Evolutionary conservation across 129 eudicot species (phyloP), one percentile per base, ranked within the genome.

Genomic region (Ambrosia trifida): DNA sequence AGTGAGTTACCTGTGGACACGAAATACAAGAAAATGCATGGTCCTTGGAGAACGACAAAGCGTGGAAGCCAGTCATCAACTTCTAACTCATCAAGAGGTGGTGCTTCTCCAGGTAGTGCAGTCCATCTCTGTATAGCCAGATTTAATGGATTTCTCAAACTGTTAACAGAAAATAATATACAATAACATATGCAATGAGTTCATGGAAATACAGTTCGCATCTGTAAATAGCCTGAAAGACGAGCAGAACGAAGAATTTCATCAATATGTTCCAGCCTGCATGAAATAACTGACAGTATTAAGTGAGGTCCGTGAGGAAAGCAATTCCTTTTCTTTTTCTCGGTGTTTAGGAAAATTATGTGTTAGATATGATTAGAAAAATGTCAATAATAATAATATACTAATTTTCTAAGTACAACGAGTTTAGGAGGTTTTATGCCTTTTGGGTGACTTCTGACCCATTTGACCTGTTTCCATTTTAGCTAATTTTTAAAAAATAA

Each of bases 51-150:
- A 41, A 93, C 96, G 16, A 89, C 76, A 79, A 89, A 93, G 45
- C 96, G 91, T 71, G 96, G 98, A 79, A 89, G 80, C 96, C 96
- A 92, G 57, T 92, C 98, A 82, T 92, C 98, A 62, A 93, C 95
- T 75, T 93, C 98, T 56, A 80, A 61, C 51, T 93, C 96, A 64
- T 89, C 98, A 19, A 89, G 70, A 19, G 92, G 92, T 71, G 84
- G 88, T 45, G 88, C 87, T 82, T 93, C 98, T 36, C 98, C 98
- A 7, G 98, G 98, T 82, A 93, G 82, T 20, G 98, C 82, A 67
- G 88, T 82, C 98, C 98, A 93, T 89, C 98, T 89, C 98, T 93
- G 33, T 11, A 18, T 67, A 38, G 60, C 2, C 52, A 65, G 60
- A 43, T 12, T 11, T 19, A 54, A n/a, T 45, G 43, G 3, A 43